Evolutionary conservation across 2,329 filamentous ascomycete species (phyloP), one percentile per base, ranked within the genome.

Genomic region (Helotiales sp.): DNA sequence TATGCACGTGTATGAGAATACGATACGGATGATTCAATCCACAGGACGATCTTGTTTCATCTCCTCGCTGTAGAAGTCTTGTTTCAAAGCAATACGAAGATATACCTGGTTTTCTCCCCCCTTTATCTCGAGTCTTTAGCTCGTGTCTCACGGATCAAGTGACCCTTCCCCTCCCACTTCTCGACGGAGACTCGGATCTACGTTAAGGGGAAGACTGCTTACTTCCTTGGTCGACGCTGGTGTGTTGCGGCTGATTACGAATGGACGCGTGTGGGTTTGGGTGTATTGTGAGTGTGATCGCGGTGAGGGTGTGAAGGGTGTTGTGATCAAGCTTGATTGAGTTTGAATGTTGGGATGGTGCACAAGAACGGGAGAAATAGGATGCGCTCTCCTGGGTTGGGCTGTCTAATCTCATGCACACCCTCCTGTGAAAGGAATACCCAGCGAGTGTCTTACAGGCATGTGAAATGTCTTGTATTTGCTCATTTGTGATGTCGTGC

Each of bases 381-480:
- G 45, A 26, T 11, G 6, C 34, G n/a, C n/a, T n/a, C n/a, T n/a
- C n/a, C n/a, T n/a, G n/a, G n/a, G n/a, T n/a, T n/a, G n/a, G n/a
- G n/a, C n/a, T n/a, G n/a, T 40, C 34, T 6, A 40, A 40, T 40
- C 34, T 40, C 5, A 40, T 3, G 34, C 34, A 40, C 34, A 40
- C 5, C 34, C 34, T 40, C 34, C n/a, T n/a, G n/a, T n/a, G 37
- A 40, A 2, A 13, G 10, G 13, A 32, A 32, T 6, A 10, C 10
- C 5, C 10, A 32, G 5, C 30, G n/a, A n/a, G n/a, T 40, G 37
- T 49, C 45, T 22, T 24, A 43, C 8, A 60, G 24, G 30, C 57
- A 60, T 60, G 57, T 60, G 57, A 60, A 60, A 60, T 60, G 57
- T 60, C 57, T 60, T 37, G n/a, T 37, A 5, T 37, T n/a, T 24